Conservation (phyloP, 2,329 filamentous ascomycete genomes). For the Fusarium sterilihyphosum region DNA sequence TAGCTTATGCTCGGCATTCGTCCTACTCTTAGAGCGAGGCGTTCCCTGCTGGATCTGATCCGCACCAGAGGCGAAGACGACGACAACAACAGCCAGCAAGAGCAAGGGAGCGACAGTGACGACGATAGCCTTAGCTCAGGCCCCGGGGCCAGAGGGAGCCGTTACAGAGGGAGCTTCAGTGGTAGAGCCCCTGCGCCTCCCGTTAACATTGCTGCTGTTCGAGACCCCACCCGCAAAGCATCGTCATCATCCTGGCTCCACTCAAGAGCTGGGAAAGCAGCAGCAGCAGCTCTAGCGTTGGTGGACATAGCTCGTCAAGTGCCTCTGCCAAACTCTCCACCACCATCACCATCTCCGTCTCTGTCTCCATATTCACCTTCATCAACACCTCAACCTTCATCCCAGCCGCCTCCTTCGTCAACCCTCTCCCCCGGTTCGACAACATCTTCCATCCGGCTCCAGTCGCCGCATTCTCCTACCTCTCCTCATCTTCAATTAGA, state of each 20-base stretch:
- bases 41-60: slow-evolving; percentile 63
- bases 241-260: slow-evolving; percentile 50
- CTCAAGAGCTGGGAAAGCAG: slow-evolving; percentile 30
- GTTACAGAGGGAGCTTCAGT: slow-evolving; percentile 29
- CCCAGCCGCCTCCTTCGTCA: slow-evolving; percentile 47
- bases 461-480: slow-evolving; percentile 43
- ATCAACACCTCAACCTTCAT: slow-evolving; percentile 33
- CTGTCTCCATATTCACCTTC: slow-evolving; percentile 44
- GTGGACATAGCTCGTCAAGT: slow-evolving; percentile 51
- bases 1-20: slow-evolving; percentile 61
- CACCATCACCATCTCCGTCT: slow-evolving; percentile 49
- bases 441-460: slow-evolving; percentile 44
- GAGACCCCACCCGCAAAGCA: slow-evolving; percentile 36
- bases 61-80: slow-evolving; percentile 48
- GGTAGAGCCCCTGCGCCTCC: slow-evolving; percentile 35
- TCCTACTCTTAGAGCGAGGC: slow-evolving; percentile 61
- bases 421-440: slow-evolving; percentile 47
- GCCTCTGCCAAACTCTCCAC: slow-evolving; percentile 55
- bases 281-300: slow-evolving; percentile 37
- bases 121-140: slow-evolving; percentile 8
- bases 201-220: slow-evolving; percentile 20
- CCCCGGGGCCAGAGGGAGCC: slow-evolving; percentile 6
- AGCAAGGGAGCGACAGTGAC: slow-evolving; percentile 20
- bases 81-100: slow-evolving; percentile 21
- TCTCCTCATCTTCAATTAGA: slow-evolving; percentile 40